Base-by-base conservation (phyloP, 2,329 filamentous ascomycete species). In the Chaetomium sp. region DNA sequence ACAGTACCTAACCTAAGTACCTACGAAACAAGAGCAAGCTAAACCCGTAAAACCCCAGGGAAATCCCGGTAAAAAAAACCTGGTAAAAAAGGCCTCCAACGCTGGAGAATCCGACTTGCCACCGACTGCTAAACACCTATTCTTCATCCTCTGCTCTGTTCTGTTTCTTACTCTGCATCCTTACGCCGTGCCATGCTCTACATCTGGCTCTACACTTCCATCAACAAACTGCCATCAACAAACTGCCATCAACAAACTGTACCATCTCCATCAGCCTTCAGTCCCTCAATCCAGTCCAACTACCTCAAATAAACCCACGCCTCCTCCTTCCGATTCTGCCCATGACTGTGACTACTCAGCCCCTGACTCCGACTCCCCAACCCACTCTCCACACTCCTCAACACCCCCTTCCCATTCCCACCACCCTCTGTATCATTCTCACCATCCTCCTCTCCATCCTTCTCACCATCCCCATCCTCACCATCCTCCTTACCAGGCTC, bases 281-380 rank as follows among this genome's bases (percentile, higher is more conserved):
- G 35, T 33, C 48, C 3, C 9, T 49, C 36, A 33, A 3, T 27
- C 19, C 19, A 27, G 19, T 27, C 19, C 43, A 5, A 9, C 33
- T 36, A 52, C 47, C 56, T 47, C 56, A 60, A 46, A 61, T 57
- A 59, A 42, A 61, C 49, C 59, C 59, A 61, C 45, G 54, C 44
- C 52, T 60, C 52, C 52, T 47, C 42, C 49, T 9, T 35, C 44
- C 35, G 36, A 2, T 50, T 40, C 54, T 12, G 19, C 19, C 19
- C 53, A 49, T 57, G 56, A 49, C 49, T 45, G 36, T 58, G 55
- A 19, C 53, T 47, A 27, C 19, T 27, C 19, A 27, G 19, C 19
- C 19, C 19, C 48, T 47, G 41, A 27, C 54, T 56, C 33, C 40
- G 53, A 36, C 43, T 54, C 37, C 37, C 40, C 27, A 27, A 27